These are phyloP conservation scores for Vaccinium macrocarpon DNA, from an alignment of 148 eudicot species.

Conservation along the genomic window DNA sequence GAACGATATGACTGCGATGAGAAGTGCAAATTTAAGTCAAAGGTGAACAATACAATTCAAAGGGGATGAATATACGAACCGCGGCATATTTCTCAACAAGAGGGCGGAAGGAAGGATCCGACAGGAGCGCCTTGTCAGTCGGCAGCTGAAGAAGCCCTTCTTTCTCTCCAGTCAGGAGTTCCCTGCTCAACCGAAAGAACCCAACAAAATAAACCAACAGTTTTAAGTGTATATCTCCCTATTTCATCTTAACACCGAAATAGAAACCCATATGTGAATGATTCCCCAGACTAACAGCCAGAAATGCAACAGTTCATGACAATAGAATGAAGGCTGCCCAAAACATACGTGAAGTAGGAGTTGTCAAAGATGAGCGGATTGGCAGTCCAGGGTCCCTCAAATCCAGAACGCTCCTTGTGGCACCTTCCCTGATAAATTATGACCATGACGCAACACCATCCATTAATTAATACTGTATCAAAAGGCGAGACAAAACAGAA, in stretches of 20 bases:
- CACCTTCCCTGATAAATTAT: conserved; percentile 65
- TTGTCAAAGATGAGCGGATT: conserved; percentile 91
- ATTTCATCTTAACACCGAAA: too few relatives aligned
- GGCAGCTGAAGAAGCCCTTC: conserved; percentile 89
- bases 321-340: background rate
- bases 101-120: conserved; percentile 75
- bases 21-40: background rate
- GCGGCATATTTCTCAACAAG: conserved; percentile 89
- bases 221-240: background rate
- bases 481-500: background rate
- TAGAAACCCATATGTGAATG: background rate
- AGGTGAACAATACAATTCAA: background rate
- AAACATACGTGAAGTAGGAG: conserved; percentile 74
- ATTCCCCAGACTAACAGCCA: background rate
- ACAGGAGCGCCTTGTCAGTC: conserved; percentile 81
- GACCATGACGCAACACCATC: background rate
- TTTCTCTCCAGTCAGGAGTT: conserved; percentile 86
- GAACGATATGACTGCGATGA: background rate
- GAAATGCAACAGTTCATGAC: background rate
- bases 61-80: conserved; percentile 30
- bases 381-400: conserved; percentile 91
- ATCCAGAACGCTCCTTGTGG: conserved; percentile 99
- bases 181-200: conserved; percentile 37
- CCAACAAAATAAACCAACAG: background rate
- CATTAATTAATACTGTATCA: background rate